phyloP scores from a whole-genome alignment of 2,329 filamentous ascomycete species.

The Cladosporium oxysporum region DNA sequence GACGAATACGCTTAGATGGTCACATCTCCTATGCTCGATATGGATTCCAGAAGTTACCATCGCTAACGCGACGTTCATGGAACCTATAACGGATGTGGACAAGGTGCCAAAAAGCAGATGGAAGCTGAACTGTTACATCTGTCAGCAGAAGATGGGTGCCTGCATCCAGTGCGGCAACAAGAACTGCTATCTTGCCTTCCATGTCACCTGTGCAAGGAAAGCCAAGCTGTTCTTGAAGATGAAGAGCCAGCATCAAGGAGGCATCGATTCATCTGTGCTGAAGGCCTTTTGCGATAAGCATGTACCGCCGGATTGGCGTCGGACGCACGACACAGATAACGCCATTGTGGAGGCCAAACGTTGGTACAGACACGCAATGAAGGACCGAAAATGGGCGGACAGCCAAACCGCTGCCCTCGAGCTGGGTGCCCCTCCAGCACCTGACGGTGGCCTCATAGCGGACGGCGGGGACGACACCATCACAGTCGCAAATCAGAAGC shows the following conservation, averaged over 20 bases:
- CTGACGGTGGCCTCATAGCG: constrained; percentile 49
- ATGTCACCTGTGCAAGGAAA: constrained; percentile 90
- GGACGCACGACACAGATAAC: constrained; percentile 78
- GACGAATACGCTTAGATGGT: constrained; percentile 94
- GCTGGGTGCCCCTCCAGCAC: constrained; percentile 65
- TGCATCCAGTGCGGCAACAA: constrained; percentile 99
- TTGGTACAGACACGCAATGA: constrained; percentile 89
- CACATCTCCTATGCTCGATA: constrained; percentile 92
- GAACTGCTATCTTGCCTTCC: constrained; percentile 93
- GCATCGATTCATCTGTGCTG: constrained; percentile 77
- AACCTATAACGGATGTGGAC: constrained; percentile 96
- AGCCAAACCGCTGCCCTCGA: constrained; percentile 81
- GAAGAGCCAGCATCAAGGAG: constrained; percentile 84
- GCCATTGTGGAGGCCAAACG: constrained; percentile 81
- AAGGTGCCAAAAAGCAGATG: constrained; percentile 94
- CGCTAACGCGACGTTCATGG: constrained; percentile 96
- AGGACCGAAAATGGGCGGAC: constrained; percentile 86
- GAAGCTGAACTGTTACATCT: constrained; percentile 88
- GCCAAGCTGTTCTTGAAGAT: constrained; percentile 90
- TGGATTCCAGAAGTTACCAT: constrained; percentile 98
- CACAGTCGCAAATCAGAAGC: constrained; percentile 60
- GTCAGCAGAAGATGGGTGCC: constrained; percentile 94
- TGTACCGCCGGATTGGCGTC: constrained; percentile 82
- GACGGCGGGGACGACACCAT: constrained; percentile 52
- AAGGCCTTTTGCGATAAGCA: constrained; percentile 98